These are phyloP conservation scores for Lojkania enalia DNA, from an alignment of 2,329 filamentous ascomycete genomes.

Conservation along the genomic window DNA sequence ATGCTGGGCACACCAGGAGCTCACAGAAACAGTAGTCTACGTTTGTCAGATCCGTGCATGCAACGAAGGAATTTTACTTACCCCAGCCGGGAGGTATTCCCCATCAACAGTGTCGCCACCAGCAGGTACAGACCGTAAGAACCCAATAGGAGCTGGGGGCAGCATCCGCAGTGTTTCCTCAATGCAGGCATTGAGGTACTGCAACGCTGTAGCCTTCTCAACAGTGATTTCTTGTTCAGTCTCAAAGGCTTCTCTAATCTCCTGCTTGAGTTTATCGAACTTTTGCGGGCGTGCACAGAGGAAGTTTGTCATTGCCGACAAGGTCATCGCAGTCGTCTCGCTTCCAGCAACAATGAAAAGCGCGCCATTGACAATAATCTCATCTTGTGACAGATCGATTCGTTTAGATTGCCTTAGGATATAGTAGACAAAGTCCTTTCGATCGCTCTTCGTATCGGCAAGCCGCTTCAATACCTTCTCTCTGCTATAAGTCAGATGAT, in stretches of 20 bases:
- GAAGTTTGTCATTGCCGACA: slow-evolving; percentile 24
- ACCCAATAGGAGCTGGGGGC: slow-evolving; percentile 46
- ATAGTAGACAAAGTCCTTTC: slow-evolving; percentile 22
- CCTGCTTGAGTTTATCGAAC: slow-evolving; percentile 16
- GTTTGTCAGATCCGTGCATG: background rate
- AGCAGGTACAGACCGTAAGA: slow-evolving; percentile 29
- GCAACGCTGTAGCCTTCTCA: slow-evolving; percentile 16
- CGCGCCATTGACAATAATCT: slow-evolving; percentile 21
- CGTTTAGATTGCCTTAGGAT: slow-evolving; percentile 19
- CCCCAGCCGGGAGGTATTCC: slow-evolving; percentile 30
- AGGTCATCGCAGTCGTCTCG: slow-evolving; percentile 25
- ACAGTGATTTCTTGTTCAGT: slow-evolving; percentile 23
- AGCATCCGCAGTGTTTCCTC: slow-evolving; percentile 49
- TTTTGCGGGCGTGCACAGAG: slow-evolving; percentile 19
- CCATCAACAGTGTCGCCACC: slow-evolving; percentile 35
- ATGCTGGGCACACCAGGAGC: slow-evolving; percentile 20
- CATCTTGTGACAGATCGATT: slow-evolving; percentile 14
- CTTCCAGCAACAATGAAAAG: slow-evolving; percentile 23
- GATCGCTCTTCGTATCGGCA: slow-evolving; percentile 16
- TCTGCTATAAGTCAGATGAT: slow-evolving; percentile 17
- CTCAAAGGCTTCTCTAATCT: slow-evolving; percentile 18
- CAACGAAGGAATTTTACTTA: slow-evolving; percentile 1
- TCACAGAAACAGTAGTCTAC: slow-evolving; percentile 18
- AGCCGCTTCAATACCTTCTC: slow-evolving; percentile 21
- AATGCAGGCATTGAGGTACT: slow-evolving; percentile 47